phyloP scores from a whole-genome alignment of 2,329 filamentous ascomycete species.

The Xylaria digitata region DNA sequence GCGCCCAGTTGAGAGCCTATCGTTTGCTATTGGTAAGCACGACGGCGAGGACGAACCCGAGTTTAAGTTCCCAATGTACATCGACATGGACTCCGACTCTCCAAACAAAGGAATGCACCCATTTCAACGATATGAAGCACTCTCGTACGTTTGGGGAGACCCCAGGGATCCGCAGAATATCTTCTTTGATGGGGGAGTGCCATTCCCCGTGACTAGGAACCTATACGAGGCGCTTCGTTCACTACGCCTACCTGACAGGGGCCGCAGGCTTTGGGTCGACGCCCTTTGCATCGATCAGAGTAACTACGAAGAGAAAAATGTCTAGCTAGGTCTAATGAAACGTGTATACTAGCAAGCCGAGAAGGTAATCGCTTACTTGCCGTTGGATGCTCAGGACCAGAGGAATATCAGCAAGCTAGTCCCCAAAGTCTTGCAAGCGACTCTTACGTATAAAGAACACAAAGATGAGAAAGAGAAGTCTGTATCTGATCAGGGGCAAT shows the following conservation, averaged over 20 bases:
- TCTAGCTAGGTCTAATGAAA: conserved; percentile 22
- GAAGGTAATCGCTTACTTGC: conserved; percentile 30
- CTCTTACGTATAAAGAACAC: neutral
- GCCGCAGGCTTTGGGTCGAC: conserved; percentile 30
- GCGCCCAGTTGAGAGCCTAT: neutral
- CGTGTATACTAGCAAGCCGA: conserved; percentile 29
- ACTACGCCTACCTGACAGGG: conserved; percentile 15
- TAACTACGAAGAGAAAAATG: conserved; percentile 29
- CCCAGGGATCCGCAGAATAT: conserved; percentile 17
- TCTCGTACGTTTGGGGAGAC: conserved; percentile 35
- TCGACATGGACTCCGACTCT: conserved; percentile 19
- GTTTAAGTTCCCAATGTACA: conserved; percentile 11
- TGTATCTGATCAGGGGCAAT: neutral
- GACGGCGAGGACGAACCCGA: neutral
- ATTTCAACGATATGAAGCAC: conserved; percentile 33
- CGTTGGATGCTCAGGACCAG: conserved; percentile 11
- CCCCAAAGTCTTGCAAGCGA: conserved; percentile 20
- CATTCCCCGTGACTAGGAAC: conserved; percentile 20
- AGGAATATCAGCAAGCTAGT: conserved; percentile 22
- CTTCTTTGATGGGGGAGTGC: conserved; percentile 15
- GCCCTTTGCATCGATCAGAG: conserved; percentile 31
- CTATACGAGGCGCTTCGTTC: conserved; percentile 28
- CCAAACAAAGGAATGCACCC: conserved; percentile 14
- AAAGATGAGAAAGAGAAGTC: neutral
- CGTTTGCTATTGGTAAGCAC: conserved; percentile 1